phyloP scores from a whole-genome alignment of 306 rosid species.

The Phaseolus lunatus region DNA sequence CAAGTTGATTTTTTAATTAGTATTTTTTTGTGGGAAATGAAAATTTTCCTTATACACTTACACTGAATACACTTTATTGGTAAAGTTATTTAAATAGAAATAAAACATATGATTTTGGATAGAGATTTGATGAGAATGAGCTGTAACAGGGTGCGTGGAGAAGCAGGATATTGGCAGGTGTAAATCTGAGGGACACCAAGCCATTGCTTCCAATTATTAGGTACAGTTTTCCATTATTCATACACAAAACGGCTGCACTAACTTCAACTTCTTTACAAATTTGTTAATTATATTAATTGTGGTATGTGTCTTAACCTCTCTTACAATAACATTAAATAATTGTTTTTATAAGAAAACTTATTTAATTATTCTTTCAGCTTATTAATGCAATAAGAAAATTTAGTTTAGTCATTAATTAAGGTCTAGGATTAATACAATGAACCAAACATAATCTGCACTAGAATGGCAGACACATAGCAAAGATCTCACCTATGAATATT shows the following conservation, averaged over 20 bases:
- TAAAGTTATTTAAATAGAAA: no score
- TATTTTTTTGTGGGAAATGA: not conserved
- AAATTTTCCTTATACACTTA: not conserved
- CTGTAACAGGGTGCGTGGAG: constrained; percentile 40
- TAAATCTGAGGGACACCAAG: not conserved
- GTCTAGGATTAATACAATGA: not conserved
- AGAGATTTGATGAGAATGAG: constrained; percentile 5
- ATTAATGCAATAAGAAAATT: no score
- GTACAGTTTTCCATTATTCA: not conserved
- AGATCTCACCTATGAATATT: constrained; percentile 8
- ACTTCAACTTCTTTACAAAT: not conserved
- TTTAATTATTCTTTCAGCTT: not conserved
- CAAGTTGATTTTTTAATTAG: not conserved
- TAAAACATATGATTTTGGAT: not conserved
- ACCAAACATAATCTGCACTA: not conserved
- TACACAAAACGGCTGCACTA: not conserved
- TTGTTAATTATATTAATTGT: no score
- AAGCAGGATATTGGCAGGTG: constrained; percentile 17
- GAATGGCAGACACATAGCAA: constrained; percentile 29
- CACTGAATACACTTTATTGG: not conserved
- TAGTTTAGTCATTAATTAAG: no score
- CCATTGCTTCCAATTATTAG: constrained; percentile 39
- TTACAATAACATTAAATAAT: no score
- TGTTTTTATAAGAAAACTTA: no score
- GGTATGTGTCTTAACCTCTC: no score